Evolutionary conservation across 1,139 yeast species (phyloP).

Genomic region (Geotrichum reessii): DNA sequence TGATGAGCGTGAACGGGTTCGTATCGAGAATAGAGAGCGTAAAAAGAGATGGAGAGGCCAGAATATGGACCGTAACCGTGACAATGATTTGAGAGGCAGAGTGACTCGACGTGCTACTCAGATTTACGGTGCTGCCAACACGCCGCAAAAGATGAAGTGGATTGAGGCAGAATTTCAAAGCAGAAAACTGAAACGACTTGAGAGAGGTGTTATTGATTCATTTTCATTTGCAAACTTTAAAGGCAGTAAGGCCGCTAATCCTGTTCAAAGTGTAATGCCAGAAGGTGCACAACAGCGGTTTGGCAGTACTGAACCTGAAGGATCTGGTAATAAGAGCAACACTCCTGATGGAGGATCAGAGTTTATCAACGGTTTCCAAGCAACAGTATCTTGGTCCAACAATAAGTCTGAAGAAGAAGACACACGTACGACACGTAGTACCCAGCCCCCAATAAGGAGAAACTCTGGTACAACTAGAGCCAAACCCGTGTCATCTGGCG

Average conservation of each 20-base stretch:
- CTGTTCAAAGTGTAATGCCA: constrained; percentile 18
- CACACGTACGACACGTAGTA: neutral
- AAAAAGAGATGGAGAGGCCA: constrained; percentile 89
- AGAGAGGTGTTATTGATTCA: constrained; percentile 21
- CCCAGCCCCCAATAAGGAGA: neutral
- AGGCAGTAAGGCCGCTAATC: constrained; percentile 2
- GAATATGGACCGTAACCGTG: constrained; percentile 76
- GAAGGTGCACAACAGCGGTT: constrained; percentile 17
- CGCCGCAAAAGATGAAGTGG: constrained; percentile 64
- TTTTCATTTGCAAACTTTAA: constrained; percentile 4
- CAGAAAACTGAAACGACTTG: constrained; percentile 56
- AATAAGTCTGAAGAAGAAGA: neutral
- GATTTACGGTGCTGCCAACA: constrained; percentile 58
- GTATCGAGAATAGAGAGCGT: constrained; percentile 73
- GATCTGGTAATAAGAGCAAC: neutral
- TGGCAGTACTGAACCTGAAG: constrained; percentile 11
- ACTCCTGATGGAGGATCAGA: constrained; percentile 3
- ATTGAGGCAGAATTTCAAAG: constrained; percentile 64
- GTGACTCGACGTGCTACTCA: constrained; percentile 65
- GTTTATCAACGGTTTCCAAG: neutral
- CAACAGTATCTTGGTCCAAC: neutral
- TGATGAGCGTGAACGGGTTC: constrained; percentile 51
- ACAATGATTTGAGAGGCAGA: constrained; percentile 75
- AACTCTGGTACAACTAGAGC: constrained; percentile 1
- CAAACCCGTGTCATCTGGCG: constrained; percentile 7